Evolutionary conservation across 2,329 filamentous ascomycete species (phyloP), one percentile per base, ranked within the genome.

Genomic region (Aspergillus sp.): DNA sequence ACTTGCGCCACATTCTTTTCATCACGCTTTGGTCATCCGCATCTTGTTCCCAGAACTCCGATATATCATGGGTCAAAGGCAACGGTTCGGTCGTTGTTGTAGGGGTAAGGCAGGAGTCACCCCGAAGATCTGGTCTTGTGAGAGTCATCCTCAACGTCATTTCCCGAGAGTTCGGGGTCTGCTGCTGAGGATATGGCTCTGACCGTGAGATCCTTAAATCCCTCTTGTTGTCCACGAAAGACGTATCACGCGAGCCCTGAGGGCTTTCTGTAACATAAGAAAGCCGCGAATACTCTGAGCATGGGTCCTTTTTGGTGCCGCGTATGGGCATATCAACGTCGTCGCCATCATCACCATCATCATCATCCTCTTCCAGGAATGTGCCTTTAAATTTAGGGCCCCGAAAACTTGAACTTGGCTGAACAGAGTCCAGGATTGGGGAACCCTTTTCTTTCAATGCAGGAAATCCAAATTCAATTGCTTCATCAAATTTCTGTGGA

Each of bases 111-210:
- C 64, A 62, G 9, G 70, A 70, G 13, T 68, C 61, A 15, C 68
- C 70, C 34, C 92, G 87, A 48, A 98, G 82, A 70, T 98, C 93
- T 0, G 92, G 90, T 47, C 93, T 83, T 3, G 95, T 98, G 54
- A 98, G 82, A 0, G 93, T 98, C 92, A 98, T 96, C 49, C 93
- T 90, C 49, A 98, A 77, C 3, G 95, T 98, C 93, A 97, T 97
- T 73, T 98, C 93, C 34, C 93, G 84, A 55, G 85, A 88, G 34
- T 83, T 81, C 0, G 82, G 77, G 2, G 83, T 76, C 5, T 79
- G 80, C 48, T 85, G 82, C 48, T 85, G 82, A 11, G 78, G 74
- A 65, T 82, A 77, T 27, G 70, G 61, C 50, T 79, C 74, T 8
- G 70, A 56, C 34, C 58, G 51, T 7, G 61, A 68, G 54, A 58